Conservation (phyloP, 257 asterid species). For the Rauvolfia tetraphylla region DNA sequence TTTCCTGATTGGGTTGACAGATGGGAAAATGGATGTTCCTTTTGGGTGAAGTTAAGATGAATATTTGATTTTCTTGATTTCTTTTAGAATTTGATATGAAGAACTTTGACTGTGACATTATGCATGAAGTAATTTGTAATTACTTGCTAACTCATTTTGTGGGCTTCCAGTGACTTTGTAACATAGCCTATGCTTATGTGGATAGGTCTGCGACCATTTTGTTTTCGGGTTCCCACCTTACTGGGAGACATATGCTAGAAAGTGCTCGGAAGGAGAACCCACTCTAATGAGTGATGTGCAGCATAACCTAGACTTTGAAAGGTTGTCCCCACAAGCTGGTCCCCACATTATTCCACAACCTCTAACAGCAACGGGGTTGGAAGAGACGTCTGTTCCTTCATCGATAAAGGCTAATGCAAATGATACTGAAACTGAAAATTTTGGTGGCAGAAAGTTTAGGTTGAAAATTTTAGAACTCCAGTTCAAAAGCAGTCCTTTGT, state of each 20-base stretch:
- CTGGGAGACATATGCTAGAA: conserved; percentile 59
- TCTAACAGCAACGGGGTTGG: conserved; percentile 5
- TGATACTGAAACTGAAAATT: conserved; percentile 4
- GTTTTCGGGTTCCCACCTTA: conserved; percentile 63
- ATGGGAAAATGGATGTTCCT: neutral
- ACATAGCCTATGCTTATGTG: conserved; percentile 15
- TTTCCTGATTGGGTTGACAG: neutral
- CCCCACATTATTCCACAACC: conserved; percentile 8
- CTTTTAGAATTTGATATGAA: neutral
- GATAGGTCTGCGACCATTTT: conserved; percentile 63
- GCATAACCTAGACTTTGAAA: conserved; percentile 13
- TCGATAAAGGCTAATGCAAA: conserved; percentile 1
- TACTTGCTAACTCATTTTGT: neutral
- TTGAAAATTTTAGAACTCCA: neutral
- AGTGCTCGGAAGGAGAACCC: conserved; percentile 31
- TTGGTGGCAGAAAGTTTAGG: neutral
- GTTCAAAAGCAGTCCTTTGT: neutral
- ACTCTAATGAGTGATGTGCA: conserved; percentile 20
- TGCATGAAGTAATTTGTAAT: neutral
- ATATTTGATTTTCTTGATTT: neutral
- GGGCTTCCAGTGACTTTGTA: neutral
- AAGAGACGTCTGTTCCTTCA: neutral
- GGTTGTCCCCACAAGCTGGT: conserved; percentile 14
- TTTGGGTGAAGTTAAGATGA: neutral
- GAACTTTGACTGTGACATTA: neutral